Evolutionary conservation across 352 stramenopile species (phyloP), one percentile per base, ranked within the genome.

Genomic region (Pythium insidiosum): DNA sequence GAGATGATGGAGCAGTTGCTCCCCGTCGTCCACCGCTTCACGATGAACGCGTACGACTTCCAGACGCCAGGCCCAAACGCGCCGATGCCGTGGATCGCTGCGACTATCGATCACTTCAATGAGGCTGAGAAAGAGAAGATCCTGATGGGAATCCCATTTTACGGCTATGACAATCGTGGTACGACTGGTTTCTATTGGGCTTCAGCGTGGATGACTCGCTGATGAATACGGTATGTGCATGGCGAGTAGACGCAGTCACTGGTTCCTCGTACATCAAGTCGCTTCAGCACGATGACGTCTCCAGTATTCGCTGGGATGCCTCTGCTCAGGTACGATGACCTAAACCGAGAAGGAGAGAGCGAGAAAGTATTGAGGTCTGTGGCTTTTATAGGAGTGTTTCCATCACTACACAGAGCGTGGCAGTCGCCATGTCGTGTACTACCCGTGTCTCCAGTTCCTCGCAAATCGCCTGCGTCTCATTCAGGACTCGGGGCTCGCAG

Each of bases 41-140:
- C 75, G 18, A 73, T 91, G 63, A 91, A 91, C 50, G 78, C 78
- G 26, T 91, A 91, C 53, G 78, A 91, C 43, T 83, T 71, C 51
- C 63, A 64, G 34, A 39, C 41, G 1, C 75, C 69, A 11, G 78
- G 78, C 0, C 78, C 78, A 5, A 91, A 86, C 43, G 73, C 78
- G 2, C 78, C 78, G 26, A 62, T 79, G 25, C 53, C 56, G 15
- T 91, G 78, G 78, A 52, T 91, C n/a, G 48, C 77, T 25, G 53
- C 48, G 34, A 88, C 76, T 13, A 40, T 91, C 13, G 28, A 68
- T 18, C 67, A 67, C 15, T 58, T 91, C 39, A 63, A 51, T 1
- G 44, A 55, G 1, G 44, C 68, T 22, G 64, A 86, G 41, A 54
- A 60, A 15, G 52, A 61, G 30, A 83, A 81, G 45, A 65, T 91